Conservation (phyloP, 129 eudicot genomes). For the Mikania micrantha region DNA sequence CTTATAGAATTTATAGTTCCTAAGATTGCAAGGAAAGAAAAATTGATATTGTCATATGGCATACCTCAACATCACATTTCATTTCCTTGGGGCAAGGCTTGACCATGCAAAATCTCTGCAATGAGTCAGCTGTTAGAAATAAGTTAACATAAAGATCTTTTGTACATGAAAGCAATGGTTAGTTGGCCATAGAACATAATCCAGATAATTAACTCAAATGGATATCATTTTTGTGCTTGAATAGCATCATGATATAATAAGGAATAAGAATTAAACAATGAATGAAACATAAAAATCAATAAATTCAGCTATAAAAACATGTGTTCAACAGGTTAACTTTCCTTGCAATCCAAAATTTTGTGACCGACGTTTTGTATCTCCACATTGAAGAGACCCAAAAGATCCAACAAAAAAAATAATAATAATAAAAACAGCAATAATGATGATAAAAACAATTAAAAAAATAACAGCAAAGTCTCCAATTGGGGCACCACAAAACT, state of each 20-base stretch:
- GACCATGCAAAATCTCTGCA: slow-evolving; percentile 94
- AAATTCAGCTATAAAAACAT: neutral
- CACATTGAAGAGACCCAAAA: too few relatives aligned
- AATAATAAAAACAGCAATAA: too few relatives aligned
- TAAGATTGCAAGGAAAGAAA: neutral
- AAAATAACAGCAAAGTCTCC: too few relatives aligned
- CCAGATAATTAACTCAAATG: neutral
- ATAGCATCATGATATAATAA: neutral
- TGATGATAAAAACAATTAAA: too few relatives aligned
- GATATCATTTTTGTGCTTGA: neutral
- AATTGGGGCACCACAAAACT: too few relatives aligned
- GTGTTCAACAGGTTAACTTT: neutral
- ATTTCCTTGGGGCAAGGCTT: slow-evolving; percentile 98
- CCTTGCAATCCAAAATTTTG: neutral
- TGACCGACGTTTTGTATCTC: too few relatives aligned
- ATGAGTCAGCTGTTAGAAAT: slow-evolving; percentile 26
- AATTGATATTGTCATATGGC: neutral
- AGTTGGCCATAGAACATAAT: neutral
- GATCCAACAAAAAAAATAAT: too few relatives aligned
- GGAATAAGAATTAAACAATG: neutral
- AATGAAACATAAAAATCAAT: neutral
- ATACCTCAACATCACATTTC: slow-evolving; percentile 99
- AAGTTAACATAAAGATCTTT: neutral
- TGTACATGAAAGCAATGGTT: neutral
- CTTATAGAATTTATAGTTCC: neutral